Percentiles rank a stretch among this genome's conserved stretches.
Evolutionary conservation across 257 asterid species (phyloP).

Genomic region (Buddleja alternifolia): DNA sequence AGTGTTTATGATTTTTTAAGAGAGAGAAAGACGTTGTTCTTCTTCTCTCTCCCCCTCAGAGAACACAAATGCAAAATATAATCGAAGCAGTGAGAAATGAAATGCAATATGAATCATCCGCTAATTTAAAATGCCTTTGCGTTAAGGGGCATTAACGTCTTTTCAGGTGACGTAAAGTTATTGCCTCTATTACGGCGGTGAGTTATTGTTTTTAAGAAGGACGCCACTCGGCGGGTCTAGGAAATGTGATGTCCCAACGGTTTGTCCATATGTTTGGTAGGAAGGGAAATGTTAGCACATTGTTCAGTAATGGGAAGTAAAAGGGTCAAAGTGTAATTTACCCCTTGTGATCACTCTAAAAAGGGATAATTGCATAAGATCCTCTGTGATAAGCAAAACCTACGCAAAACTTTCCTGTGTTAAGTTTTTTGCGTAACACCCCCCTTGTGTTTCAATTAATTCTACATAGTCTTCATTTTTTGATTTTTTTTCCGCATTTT

Average conservation of each 20-base stretch:
- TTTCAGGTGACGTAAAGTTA: conserved; percentile 20
- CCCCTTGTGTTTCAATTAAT: too few relatives aligned
- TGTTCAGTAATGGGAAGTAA: background rate
- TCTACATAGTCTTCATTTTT: too few relatives aligned
- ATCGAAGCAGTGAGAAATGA: conserved; percentile 25
- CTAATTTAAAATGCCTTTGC: conserved; percentile 25
- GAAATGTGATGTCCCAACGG: conserved; percentile 18
- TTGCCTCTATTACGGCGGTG: background rate
- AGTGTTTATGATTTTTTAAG: conserved; percentile 8
- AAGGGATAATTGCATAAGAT: too few relatives aligned
- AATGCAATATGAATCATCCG: conserved; percentile 30
- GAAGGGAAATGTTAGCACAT: background rate
- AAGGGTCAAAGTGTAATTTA: too few relatives aligned
- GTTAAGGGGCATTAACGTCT: conserved; percentile 20
- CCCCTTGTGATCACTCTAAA: too few relatives aligned
- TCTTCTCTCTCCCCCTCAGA: conserved; percentile 30
- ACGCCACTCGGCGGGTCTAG: background rate
- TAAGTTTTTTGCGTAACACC: too few relatives aligned
- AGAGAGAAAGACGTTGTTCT: conserved; percentile 36
- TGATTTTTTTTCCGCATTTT: too few relatives aligned
- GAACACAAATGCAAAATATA: conserved; percentile 28
- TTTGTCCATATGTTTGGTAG: background rate
- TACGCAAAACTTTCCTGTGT: too few relatives aligned
- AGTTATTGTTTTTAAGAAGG: background rate
- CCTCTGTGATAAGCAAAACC: too few relatives aligned